Evolutionary conservation across 2,329 filamentous ascomycete genomes (phyloP), one percentile per base, ranked within the genome.

Genomic region (Pestalotiopsis sp.): DNA sequence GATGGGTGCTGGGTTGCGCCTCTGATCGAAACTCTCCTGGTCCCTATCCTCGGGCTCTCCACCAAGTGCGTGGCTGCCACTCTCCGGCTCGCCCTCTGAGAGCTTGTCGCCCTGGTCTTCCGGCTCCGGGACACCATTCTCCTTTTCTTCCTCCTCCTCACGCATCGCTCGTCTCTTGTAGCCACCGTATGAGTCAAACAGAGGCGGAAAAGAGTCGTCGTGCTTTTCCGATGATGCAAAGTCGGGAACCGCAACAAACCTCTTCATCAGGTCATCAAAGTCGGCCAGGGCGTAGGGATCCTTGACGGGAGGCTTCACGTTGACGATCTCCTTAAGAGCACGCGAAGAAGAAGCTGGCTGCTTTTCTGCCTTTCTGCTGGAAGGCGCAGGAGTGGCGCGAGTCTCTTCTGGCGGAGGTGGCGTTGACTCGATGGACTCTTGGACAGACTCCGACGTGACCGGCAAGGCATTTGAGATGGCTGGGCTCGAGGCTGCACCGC

Each of bases 41-140:
- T 93, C 91, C 70, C 88, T 86, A 73, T 97, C 94, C 77, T 98
- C 95, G 0, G 95, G 95, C 78, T 98, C 95, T 58, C 95, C 95
- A 68, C 95, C 95, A 20, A 98, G 86, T 69, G 97, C 95, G 68
- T 96, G 85, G 77, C 95, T 98, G 14, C 90, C 89, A 73, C 92
- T 92, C 79, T 96, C 94, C 1, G 90, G 89, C 68, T 92, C 91
- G 68, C 93, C 93, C 72, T 97, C 94, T 0, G 86, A 86, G 4
- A 78, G 77, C 2, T 77, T 77, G 27, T 87, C 86, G 1, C 78
- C 73, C 27, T 80, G 80, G 38, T 87, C 84, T 68, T 88, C 85
- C 23, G 83, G 82, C 38, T 88, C 85, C 20, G 77, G 80, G 13
- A 85, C 73, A 25, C 84, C 84, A 4, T 82, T 82, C 66, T 88